Evolutionary conservation across 106 monocot genomes (phyloP), one percentile per base, ranked within the genome.

Genomic region (Allium cepa): DNA sequence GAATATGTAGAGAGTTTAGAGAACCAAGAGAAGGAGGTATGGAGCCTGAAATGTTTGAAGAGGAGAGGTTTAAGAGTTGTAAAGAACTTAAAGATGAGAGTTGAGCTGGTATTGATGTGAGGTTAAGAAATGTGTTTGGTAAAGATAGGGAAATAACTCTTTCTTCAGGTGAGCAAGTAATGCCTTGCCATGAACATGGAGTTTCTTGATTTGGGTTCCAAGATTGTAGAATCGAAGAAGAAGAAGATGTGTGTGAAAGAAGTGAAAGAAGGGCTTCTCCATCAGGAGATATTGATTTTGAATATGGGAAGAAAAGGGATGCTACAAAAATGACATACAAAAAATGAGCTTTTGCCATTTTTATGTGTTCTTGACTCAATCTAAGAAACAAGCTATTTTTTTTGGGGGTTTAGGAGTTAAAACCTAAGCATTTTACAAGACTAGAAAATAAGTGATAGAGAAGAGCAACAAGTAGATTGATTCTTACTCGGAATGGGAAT

Each of bases 121-220:
- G 85, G 77, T 96, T 96, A 79, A 96, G 84, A 84, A 96, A 96
- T 56, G 82, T 86, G 82, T 84, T 85, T 4, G 95, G 91, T 49
- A 96, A 69, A 56, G 92, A 84, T 52, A 97, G 82, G 68, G 96
- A 97, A 73, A 87, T 84, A 67, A 97, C 96, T 15, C 82, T 64
- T 57, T 63, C 72, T 8, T 78, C 57, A 10, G 88, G 88, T 6
- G 96, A 97, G 79, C 96, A 92, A 15, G 88, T 87, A 59, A 97
- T 84, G 1, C 96, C 92, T 45, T 82, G 76, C 96, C 96, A 92
- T 17, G 82, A 78, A 79, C 96, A 97, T 0, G 92, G 96, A 10
- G 81, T 84, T 7, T 80, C 16, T 15, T 74, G 53, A 18, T 72
- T 59, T 12, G 92, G 78, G 74, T 86, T 57, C 96, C 96, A 97